A percentile compares a stretch with the other conserved stretches of the same genome.
phyloP scores from a whole-genome alignment of 345 rosid genomes.

The Eucalyptus regnans region DNA sequence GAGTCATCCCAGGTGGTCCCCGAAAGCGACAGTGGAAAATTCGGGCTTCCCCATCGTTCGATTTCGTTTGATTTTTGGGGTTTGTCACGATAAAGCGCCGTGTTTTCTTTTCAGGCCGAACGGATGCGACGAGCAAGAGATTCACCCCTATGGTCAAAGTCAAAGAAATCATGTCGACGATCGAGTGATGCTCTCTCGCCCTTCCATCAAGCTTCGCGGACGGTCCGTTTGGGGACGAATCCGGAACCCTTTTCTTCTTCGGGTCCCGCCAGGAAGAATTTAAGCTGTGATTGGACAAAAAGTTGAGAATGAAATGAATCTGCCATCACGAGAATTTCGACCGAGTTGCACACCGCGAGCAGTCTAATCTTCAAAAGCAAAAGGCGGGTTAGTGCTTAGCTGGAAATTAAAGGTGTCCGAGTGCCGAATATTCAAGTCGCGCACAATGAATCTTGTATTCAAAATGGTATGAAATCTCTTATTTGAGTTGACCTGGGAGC shows the following conservation, averaged over 20 bases:
- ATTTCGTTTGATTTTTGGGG: background rate
- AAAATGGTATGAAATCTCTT: background rate
- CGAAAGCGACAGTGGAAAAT: background rate
- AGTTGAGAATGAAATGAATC: background rate
- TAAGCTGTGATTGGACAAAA: background rate
- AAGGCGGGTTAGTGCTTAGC: background rate
- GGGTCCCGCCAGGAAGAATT: background rate
- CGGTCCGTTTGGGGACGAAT: background rate
- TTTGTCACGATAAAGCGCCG: background rate
- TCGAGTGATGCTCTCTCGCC: background rate
- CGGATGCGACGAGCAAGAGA: background rate
- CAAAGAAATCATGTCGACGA: background rate
- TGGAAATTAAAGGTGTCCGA: background rate
- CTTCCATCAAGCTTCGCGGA: background rate
- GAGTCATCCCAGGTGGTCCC: background rate
- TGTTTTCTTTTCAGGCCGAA: background rate
- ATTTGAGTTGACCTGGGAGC: accelerated
- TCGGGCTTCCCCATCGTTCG: background rate
- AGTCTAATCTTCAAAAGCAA: background rate
- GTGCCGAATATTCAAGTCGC: background rate
- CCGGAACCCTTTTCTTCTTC: background rate
- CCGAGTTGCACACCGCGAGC: background rate
- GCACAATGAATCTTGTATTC: accelerated
- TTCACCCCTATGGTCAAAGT: background rate
- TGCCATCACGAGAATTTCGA: background rate